These are phyloP conservation scores for Diversispora epigaea DNA, from an alignment of 192 early-diverging fungal species.

Conservation along the genomic window DNA sequence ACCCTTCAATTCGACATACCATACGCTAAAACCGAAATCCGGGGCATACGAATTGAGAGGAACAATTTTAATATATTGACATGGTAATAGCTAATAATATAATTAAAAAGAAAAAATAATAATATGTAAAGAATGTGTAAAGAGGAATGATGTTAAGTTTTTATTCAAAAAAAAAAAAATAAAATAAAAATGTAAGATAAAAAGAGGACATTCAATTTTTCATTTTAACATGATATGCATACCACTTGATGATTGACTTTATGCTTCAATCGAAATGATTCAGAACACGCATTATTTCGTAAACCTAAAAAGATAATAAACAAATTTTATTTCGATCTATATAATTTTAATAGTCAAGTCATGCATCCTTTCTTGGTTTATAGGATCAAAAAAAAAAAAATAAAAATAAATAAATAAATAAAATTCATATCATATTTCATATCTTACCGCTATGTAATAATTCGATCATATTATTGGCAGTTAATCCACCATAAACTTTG, in stretches of 20 bases:
- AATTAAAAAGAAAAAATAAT: no score
- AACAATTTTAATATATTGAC: slow-evolving; percentile 91
- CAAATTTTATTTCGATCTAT: background rate
- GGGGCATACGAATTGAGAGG: slow-evolving; percentile 87
- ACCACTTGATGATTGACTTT: slow-evolving; percentile 64
- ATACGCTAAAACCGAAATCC: slow-evolving; percentile 95
- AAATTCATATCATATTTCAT: background rate
- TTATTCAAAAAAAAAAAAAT: no score
- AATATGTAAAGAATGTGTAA: no score
- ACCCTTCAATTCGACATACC: slow-evolving; percentile 89
- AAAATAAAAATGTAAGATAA: no score
- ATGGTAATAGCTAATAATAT: slow-evolving; percentile 66
- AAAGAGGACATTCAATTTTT: background rate
- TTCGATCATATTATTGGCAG: slow-evolving; percentile 83
- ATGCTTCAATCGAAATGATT: slow-evolving; percentile 84
- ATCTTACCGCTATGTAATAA: slow-evolving; percentile 68
- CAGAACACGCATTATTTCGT: slow-evolving; percentile 74
- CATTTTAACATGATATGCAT: slow-evolving; percentile 28
- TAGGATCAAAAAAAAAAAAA: background rate
- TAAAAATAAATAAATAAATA: background rate
- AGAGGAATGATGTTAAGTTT: no score
- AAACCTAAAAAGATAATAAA: slow-evolving; percentile 41
- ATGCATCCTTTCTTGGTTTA: background rate
- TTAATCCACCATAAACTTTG: slow-evolving; percentile 88
- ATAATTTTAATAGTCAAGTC: background rate